A percentile compares a stretch with the other conserved stretches of the same genome.
These are phyloP conservation scores for Rhodotorula glutinis DNA, from an alignment of 1,284 basidiomycete species.

Conservation along the genomic window DNA sequence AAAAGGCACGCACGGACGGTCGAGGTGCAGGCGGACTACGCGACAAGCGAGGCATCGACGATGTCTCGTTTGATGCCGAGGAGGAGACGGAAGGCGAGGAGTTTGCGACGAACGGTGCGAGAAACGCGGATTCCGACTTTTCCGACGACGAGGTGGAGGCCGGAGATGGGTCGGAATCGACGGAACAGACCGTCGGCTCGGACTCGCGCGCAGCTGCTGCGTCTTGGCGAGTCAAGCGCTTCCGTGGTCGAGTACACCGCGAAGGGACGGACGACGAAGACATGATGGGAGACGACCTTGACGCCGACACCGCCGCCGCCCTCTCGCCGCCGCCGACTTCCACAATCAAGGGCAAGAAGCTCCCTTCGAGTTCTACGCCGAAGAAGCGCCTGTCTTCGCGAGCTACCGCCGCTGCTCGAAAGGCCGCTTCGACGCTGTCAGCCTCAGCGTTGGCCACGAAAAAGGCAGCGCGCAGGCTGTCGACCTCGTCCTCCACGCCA, in stretches of 20 bases:
- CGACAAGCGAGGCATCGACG: slow-evolving; percentile 22
- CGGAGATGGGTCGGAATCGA: background rate
- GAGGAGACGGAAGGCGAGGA: background rate
- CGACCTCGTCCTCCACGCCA: background rate
- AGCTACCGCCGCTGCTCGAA: slow-evolving; percentile 2
- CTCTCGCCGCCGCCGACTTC: background rate
- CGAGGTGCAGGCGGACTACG: slow-evolving; percentile 3
- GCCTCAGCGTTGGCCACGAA: background rate
- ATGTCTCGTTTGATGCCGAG: slow-evolving; percentile 9
- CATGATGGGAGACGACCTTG: slow-evolving; percentile 33
- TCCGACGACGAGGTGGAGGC: slow-evolving; percentile 7
- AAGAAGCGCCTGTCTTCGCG: slow-evolving; percentile 18
- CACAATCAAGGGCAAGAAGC: slow-evolving; percentile 3
- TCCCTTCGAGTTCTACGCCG: background rate
- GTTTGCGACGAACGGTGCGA: background rate
- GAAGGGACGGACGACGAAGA: slow-evolving; percentile 19
- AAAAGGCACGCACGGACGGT: slow-evolving; percentile 15
- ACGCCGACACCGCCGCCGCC: slow-evolving; percentile 5
- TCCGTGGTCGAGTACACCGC: slow-evolving; percentile 13
- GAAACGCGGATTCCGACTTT: slow-evolving; percentile 34
- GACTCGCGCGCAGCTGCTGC: background rate
- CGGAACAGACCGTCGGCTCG: background rate
- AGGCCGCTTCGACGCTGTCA: background rate
- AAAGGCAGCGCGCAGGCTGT: background rate
- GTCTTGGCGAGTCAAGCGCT: slow-evolving; percentile 17